Conservation (phyloP, 441 rosid species). For the Populus tomentosa region DNA sequence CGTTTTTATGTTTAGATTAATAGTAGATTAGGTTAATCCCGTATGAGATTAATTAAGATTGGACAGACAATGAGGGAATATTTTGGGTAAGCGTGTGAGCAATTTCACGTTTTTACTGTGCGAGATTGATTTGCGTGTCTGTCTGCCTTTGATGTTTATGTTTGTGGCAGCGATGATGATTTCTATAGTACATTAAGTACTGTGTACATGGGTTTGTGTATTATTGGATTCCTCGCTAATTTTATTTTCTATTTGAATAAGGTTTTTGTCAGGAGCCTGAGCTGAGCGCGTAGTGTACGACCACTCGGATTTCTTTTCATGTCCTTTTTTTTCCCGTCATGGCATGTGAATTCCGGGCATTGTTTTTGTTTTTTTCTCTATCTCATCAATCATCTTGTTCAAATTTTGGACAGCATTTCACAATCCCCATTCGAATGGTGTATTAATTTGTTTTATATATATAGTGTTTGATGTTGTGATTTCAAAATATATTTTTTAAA, state of each 20-base stretch:
- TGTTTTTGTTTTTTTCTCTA: background rate
- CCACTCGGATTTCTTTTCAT: no score
- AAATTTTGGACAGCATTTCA: no score
- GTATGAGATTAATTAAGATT: background rate
- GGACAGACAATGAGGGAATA: background rate
- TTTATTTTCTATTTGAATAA: background rate
- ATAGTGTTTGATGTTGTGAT: no score
- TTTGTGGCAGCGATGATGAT: background rate
- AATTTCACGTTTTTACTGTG: background rate
- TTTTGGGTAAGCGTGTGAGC: background rate
- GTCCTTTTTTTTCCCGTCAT: background rate
- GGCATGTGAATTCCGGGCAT: background rate
- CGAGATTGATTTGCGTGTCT: background rate
- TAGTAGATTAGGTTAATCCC: background rate
- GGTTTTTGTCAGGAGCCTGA: no score
- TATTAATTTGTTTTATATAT: no score
- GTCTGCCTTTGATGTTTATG: no score
- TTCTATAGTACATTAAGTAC: background rate
- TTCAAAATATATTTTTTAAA: no score
- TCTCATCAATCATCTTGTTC: no score
- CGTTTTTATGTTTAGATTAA: slow-evolving; percentile 57
- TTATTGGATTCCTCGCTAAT: background rate
- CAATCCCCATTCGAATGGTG: no score
- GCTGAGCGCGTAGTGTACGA: no score
- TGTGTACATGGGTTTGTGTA: background rate